Base-by-base conservation (phyloP, 2,329 filamentous ascomycete genomes). In the Didymella sp. region DNA sequence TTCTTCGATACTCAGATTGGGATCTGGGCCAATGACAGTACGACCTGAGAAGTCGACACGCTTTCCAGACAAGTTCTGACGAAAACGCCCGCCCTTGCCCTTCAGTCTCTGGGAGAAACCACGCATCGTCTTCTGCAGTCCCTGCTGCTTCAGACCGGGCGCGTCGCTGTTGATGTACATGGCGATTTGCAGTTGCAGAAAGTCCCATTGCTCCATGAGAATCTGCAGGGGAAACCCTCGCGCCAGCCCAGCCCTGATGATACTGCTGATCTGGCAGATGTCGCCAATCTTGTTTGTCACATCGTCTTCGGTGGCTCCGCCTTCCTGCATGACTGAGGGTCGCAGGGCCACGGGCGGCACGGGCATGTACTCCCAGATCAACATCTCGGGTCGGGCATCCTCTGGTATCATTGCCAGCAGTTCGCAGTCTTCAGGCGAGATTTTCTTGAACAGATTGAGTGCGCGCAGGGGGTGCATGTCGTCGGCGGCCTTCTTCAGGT, bases 151-250 rank as follows among this genome's bases (percentile, higher is more conserved):
- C n/a, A 99, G 84, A 25, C 94, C 94, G 0, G 95, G 95, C 2
- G 96, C 88, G 68, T 97, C 93, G 62, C 93, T 96, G 79, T 99
- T 98, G 75, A 99, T 94, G 74, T 99, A 98, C 84, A 98, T 92
- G 59, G 94, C 95, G 58, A 98, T 90, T 71, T 98, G 93, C 8
- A 96, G 84, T 72, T 98, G 94, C 59, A 99, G 81, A 70, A 94
- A 98, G 72, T 99, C 95, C 95, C 95, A 99, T 68, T 96, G 92
- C 74, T 99, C 95, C 88, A 98, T 96, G 54, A 98, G 90, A 0
- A 91, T 96, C 63, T 90, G 86, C 2, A 99, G 84, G 0, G 92
- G 87, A 13, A 93, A 90, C 9, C 94, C 94, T 65, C 92, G 92
- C 59, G 89, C 84, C 15, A 98, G 77, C 0, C 92, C 91, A 21